Conservation (phyloP, 768 basidiomycete genomes). For the Suillus ampliporus region DNA sequence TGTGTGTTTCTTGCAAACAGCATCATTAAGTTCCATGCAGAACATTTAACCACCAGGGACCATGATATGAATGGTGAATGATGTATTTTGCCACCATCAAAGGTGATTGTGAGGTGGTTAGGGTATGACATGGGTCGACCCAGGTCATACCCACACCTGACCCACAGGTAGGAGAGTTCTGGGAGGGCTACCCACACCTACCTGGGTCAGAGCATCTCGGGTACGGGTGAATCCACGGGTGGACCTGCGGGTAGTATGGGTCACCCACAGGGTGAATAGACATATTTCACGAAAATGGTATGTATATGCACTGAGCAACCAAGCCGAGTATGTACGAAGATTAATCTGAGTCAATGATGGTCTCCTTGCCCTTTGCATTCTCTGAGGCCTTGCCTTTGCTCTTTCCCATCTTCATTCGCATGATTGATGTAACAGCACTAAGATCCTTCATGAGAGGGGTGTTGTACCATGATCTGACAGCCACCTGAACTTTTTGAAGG, state of each 20-base stretch:
- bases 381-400: background rate
- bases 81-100: constrained; percentile 25
- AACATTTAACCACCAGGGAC: constrained; percentile 10
- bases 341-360: background rate
- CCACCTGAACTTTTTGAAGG: constrained; percentile 41
- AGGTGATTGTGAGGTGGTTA: constrained; percentile 23
- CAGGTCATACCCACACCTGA: background rate
- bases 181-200: background rate
- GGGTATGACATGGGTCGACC: background rate
- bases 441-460: constrained; percentile 24
- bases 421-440: constrained; percentile 16
- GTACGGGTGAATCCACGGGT: background rate
- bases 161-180: background rate
- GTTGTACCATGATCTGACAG: constrained; percentile 36
- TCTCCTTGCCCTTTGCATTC: background rate
- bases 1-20: constrained; percentile 32
- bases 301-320: background rate
- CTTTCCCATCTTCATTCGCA: background rate
- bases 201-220: background rate
- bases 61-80: constrained; percentile 24
- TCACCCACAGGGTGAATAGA: background rate
- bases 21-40: constrained; percentile 22
- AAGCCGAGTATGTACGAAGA: background rate
- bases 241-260: background rate
- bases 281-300: background rate